Base-by-base conservation (phyloP, 768 basidiomycete genomes). In the Lactarius evosmus region DNA sequence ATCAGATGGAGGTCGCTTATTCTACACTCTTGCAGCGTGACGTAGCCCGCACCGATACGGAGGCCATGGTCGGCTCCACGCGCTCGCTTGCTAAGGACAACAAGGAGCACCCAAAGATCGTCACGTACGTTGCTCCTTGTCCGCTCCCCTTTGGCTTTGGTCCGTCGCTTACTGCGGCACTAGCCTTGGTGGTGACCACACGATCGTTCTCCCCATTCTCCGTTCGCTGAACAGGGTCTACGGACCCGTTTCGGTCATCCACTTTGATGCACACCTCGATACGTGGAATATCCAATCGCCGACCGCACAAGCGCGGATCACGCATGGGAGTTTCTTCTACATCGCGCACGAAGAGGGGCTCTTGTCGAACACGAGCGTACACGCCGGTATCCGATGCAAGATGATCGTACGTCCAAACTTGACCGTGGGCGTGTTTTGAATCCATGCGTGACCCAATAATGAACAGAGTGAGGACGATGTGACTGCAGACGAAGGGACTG, bases 1-100 rank as follows among this genome's bases (percentile, higher is more conserved):
- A 92, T 67, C 92, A 95, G 73, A 90, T 96, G 76, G 85, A 93
- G 72, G 85, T 89, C 8, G 93, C 91, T 1, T 95, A 95, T 72
- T 80, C 84, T 5, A 88, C 89, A 0, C 77, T 95, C 22, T 77
- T 95, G 7, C 76, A 78, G n/a, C 81, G 90, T 40, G 75, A 82
- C 1, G 75, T 83, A 25, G 72, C 74, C 6, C 72, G 32, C 61
- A 12, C 56, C 1, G 44, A 50, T 1, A 17, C 11, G 5, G 62
- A 57, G 40, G 56, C 66, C 44, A 72, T 62, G 34, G 65, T 52
- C 7, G 62, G 72, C 14, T 44, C 68, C 12, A 78, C 76, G 0
- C 64, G 74, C 5, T 62, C 68, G 19, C 70, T 85, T 50, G 79
- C 83, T 1, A 81, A 78, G 58, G 88, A 90, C 70, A 84, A 85